Evolutionary conservation across 352 stramenopile genomes (phyloP), one percentile per base, ranked within the genome.

Genomic region (Globisporangium viniferum): DNA sequence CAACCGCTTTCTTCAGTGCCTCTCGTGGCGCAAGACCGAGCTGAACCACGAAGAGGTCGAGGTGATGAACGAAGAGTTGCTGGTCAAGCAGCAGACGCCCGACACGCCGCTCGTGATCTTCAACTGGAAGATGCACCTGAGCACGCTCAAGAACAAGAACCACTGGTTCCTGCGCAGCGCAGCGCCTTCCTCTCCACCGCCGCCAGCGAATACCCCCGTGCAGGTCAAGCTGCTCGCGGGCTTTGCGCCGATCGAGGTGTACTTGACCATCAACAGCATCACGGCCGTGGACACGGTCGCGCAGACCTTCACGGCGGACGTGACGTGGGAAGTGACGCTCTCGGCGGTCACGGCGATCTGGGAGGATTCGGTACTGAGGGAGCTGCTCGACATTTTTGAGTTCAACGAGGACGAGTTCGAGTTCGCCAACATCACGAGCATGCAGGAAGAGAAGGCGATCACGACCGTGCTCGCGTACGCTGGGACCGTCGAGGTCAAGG

Each of bases 101-200:
- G 59, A 39, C 39, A 18, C 74, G 6, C 66, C 74, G n/a, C 62
- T 71, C 8, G 74, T 67, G 14, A 22, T 86, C 4, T 89, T 89
- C 33, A 64, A 78, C 12, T 89, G 81, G 81, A 88, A 84, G 58
- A 88, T 89, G 79, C 70, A 84, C 53, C 70, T 86, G 0, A 74
- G 79, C 4, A 72, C 63, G 44, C 86, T 73, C 73, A 76, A 78
- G 5, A 53, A 76, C 64, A 53, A 62, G 31, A 71, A 62, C 14
- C 81, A 86, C 59, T 89, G 81, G 79, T 88, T 88, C 58, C 66
- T 87, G 48, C 78, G 76, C 31, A 71, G 24, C 5, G 29, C 29
- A 18, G 27, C 20, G 7, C 31, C 31, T 8, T 3, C 18, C 8
- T 18, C 15, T 1, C 27, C 27, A 15, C 9, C 29, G 7, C 51